These are phyloP conservation scores for Penicillium palitans DNA, from an alignment of 2,329 filamentous ascomycete species.

Conservation along the genomic window DNA sequence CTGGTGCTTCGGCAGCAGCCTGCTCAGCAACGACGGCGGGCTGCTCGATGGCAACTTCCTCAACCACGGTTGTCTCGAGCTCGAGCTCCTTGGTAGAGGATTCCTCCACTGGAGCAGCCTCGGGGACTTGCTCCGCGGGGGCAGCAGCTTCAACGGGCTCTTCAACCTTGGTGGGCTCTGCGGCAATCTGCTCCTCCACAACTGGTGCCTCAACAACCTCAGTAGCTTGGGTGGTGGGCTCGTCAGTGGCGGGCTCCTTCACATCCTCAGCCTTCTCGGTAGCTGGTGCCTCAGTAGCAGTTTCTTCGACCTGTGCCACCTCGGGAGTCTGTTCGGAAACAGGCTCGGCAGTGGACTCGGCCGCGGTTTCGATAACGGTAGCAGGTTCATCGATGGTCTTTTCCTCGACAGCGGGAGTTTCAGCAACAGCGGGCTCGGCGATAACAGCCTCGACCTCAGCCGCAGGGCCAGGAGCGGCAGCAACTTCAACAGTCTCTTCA, in stretches of 20 bases:
- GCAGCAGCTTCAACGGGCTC: neutral
- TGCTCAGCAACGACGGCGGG: neutral
- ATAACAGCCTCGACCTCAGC: neutral
- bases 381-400: neutral
- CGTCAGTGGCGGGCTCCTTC: neutral
- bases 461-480: neutral
- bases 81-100: slow-evolving; percentile 2
- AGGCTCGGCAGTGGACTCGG: neutral
- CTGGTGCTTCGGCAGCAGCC: neutral
- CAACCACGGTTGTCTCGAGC: neutral
- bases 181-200: neutral
- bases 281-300: neutral
- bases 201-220: neutral
- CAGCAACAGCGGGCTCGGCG: neutral
- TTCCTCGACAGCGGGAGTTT: neutral
- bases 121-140: neutral
- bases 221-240: neutral
- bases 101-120: neutral
- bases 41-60: slow-evolving; percentile 2
- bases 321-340: neutral
- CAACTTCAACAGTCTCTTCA: neutral
- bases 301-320: neutral
- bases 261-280: neutral
- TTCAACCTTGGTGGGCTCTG: neutral
- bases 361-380: neutral